Evolutionary conservation across 2,329 filamentous ascomycete genomes (phyloP).

Genomic region (Pseudogymnoascus sp.): DNA sequence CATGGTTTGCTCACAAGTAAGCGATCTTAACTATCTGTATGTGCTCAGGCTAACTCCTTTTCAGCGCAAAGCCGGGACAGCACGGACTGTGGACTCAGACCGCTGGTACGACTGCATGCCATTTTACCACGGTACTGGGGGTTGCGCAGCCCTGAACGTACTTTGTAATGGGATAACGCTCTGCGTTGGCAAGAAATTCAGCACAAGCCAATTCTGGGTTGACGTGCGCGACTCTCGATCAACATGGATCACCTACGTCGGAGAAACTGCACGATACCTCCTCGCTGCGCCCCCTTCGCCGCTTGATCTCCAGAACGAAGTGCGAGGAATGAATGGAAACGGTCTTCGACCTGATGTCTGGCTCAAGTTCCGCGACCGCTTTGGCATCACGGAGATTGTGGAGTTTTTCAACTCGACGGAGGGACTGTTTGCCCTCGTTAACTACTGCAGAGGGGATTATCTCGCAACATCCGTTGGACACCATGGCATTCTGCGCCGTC

Average conservation of each 20-base stretch:
- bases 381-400: conserved; percentile 51
- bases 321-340: conserved; percentile 56
- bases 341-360: conserved; percentile 62
- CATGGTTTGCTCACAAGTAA: conserved; percentile 23
- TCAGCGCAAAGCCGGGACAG: conserved; percentile 17
- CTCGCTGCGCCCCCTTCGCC: conserved; percentile 57
- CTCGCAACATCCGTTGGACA: conserved; percentile 58
- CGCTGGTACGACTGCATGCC: conserved; percentile 71
- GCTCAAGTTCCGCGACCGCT: conserved; percentile 52
- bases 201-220: conserved; percentile 59
- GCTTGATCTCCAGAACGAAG: conserved; percentile 48
- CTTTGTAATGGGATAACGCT: conserved; percentile 40
- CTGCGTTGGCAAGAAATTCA: conserved; percentile 60
- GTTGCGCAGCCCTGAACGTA: conserved; percentile 24
- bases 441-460: conserved; percentile 53
- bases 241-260: conserved; percentile 68
- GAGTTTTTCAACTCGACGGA: conserved; percentile 78
- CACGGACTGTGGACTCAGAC: conserved; percentile 35
- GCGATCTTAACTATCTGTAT: background rate
- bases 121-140: conserved; percentile 65
- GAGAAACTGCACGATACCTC: conserved; percentile 67
- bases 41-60: background rate
- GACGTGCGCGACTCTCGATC: conserved; percentile 60
- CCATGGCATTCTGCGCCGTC: conserved; percentile 54
- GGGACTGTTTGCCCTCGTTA: conserved; percentile 55